Base-by-base conservation (phyloP, 2,329 filamentous ascomycete species). In the Davidsoniella eucalypti region DNA sequence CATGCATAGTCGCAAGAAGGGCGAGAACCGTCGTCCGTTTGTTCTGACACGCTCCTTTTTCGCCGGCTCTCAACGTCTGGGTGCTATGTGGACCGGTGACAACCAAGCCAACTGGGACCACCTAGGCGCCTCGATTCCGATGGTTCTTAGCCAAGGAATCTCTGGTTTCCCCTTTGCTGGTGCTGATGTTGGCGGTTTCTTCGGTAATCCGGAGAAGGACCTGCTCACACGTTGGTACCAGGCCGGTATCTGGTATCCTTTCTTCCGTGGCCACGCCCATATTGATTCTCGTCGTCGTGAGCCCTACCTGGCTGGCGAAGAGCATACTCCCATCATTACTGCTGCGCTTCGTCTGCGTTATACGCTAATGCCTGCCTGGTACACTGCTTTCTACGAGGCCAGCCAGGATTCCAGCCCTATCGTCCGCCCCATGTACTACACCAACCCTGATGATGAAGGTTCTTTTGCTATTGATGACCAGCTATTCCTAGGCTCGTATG, bases 61-160 rank as follows among this genome's bases (percentile, higher is more conserved):
- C 62, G 78, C 90, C 10, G 92, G 92, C 36, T 87, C 84, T 50
- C 92, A 98, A 67, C 80, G 90, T 51, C 69, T 86, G 40, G 86
- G 87, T 55, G 90, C 92, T 53, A 95, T 95, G 88, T 98, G 92
- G 92, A 98, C 92, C 17, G 92, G 92, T 54, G 92, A 98, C 62
- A 98, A 98, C 67, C 84, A 92, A 63, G 92, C 92, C 9, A 80
- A 77, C 21, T 98, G 92, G 92, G 79, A 81, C 16, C 88, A 96
- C 60, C 75, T 98, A 14, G 84, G 80, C n/a, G 84, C 81, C 1
- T 84, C 87, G 1, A 76, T 95, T 37, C 90, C 92, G 21, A 98
- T 98, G 92, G 71, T 94, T 21, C 70, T 98, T 39, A 92, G 84
- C 64, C 85, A 94, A 61, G 88, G 90, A 51, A 87, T 98, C 57